These are phyloP conservation scores for Podospora fimiseda DNA, from an alignment of 495 filamentous ascomycete species.

Conservation along the genomic window DNA sequence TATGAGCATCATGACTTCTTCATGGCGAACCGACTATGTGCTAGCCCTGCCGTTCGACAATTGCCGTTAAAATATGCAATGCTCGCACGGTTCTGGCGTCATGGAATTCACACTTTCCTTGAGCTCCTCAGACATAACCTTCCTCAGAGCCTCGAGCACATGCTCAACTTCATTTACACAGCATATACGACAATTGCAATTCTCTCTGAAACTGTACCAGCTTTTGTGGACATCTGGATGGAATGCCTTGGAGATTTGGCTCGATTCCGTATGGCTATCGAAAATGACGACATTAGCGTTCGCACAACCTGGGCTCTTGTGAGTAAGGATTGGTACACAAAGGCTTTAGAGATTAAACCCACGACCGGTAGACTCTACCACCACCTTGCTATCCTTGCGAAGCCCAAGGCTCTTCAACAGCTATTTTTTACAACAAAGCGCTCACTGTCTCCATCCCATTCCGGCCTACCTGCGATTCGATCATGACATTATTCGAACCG, in stretches of 20 bases:
- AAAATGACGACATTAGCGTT: constrained; percentile 61
- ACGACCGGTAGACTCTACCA: constrained; percentile 72
- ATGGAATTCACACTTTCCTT: constrained; percentile 61
- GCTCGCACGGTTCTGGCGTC: constrained; percentile 72
- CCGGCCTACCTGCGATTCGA: constrained; percentile 57
- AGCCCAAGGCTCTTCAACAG: constrained; percentile 67
- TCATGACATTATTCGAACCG: constrained; percentile 64
- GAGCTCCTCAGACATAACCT: constrained; percentile 65
- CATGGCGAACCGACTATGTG: constrained; percentile 63
- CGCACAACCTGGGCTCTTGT: too few species aligned
- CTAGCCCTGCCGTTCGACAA: constrained; percentile 50
- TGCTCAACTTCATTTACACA: constrained; percentile 74
- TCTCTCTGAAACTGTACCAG: constrained; percentile 66
- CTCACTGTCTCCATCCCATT: constrained; percentile 52
- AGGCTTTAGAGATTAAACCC: constrained; percentile 65
- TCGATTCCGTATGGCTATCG: constrained; percentile 62
- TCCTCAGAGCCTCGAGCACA: constrained; percentile 68
- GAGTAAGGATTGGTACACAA: constrained; percentile 90
- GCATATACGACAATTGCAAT: constrained; percentile 78
- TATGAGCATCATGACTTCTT: constrained; percentile 78
- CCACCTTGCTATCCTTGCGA: constrained; percentile 74
- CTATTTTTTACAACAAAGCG: constrained; percentile 59
- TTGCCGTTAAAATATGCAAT: constrained; percentile 68
- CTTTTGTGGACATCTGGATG: constrained; percentile 82
- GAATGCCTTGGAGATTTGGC: constrained; percentile 81